Evolutionary conservation across 192 early-diverging fungal genomes (phyloP).

Genomic region (Backusella morwellensis): DNA sequence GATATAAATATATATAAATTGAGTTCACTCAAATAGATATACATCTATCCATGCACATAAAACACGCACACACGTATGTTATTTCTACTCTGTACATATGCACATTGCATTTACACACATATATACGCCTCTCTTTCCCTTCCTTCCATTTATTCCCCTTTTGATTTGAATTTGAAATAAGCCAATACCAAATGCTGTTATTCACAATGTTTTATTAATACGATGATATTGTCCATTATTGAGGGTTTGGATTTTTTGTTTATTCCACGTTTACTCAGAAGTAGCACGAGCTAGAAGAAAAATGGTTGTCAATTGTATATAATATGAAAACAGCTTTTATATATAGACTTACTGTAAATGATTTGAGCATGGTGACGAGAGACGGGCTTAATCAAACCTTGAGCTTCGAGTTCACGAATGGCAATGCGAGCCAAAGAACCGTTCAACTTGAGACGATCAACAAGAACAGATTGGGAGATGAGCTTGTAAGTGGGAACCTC

Average conservation of each 20-base stretch:
- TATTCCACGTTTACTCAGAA: slow-evolving; percentile 46
- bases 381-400: slow-evolving; percentile 92
- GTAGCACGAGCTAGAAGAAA: slow-evolving; percentile 40
- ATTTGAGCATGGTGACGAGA: slow-evolving; percentile 90
- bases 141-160: neutral
- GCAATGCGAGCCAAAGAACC: slow-evolving; percentile 95
- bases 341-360: slow-evolving; percentile 56
- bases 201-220: neutral
- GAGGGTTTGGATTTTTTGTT: neutral
- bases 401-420: slow-evolving; percentile 87
- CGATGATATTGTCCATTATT: neutral
- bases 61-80: slow-evolving; percentile 16
- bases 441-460: slow-evolving; percentile 98
- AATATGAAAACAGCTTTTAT: no score
- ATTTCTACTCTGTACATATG: slow-evolving; percentile 10
- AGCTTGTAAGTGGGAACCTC: slow-evolving; percentile 99
- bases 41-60: neutral
- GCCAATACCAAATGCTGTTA: neutral
- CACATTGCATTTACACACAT: neutral
- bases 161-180: neutral
- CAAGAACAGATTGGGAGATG: slow-evolving; percentile 96
- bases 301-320: no score
- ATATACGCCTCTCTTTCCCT: neutral
- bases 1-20: neutral
- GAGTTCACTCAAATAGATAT: no score